These are phyloP conservation scores for Pleodorina starrii DNA, from an alignment of 139 green algal genomes.

Conservation along the genomic window DNA sequence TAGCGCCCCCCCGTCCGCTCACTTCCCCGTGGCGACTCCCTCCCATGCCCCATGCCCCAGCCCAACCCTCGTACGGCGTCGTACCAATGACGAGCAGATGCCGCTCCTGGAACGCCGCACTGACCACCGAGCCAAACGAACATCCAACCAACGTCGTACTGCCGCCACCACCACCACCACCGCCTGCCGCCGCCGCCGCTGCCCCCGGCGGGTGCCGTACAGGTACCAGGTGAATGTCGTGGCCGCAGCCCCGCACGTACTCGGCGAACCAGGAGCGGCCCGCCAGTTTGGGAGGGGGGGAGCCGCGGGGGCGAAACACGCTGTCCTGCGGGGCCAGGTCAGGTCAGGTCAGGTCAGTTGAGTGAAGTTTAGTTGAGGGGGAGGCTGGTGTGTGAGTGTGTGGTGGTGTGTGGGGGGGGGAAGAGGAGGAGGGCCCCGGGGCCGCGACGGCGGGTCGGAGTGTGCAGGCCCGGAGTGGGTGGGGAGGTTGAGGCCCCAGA, in stretches of 20 bases:
- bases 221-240: conserved; percentile 57
- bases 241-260: conserved; percentile 84
- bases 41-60: too few species aligned
- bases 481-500: too few species aligned
- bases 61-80: too few species aligned
- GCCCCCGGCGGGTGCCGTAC: background rate
- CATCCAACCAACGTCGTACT: conserved; percentile 1
- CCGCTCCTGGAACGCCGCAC: conserved; percentile 26
- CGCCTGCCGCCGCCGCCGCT: background rate
- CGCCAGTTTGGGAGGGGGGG: conserved; percentile 54
- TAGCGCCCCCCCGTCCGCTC: too few species aligned
- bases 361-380: background rate
- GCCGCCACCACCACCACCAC: background rate
- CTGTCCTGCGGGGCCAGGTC: background rate
- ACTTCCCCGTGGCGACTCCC: too few species aligned
- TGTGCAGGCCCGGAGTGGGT: too few species aligned
- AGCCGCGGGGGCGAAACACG: background rate
- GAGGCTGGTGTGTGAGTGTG: background rate
- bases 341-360: background rate
- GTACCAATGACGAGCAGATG: conserved; percentile 49
- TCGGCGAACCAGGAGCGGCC: conserved; percentile 80
- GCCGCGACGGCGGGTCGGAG: too few species aligned
- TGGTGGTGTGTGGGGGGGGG: background rate
- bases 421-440: too few species aligned
- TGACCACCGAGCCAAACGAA: conserved; percentile 11